phyloP scores from a whole-genome alignment of 228 moss, liverwort and hornwort species.

The Sphagnum fallax region DNA sequence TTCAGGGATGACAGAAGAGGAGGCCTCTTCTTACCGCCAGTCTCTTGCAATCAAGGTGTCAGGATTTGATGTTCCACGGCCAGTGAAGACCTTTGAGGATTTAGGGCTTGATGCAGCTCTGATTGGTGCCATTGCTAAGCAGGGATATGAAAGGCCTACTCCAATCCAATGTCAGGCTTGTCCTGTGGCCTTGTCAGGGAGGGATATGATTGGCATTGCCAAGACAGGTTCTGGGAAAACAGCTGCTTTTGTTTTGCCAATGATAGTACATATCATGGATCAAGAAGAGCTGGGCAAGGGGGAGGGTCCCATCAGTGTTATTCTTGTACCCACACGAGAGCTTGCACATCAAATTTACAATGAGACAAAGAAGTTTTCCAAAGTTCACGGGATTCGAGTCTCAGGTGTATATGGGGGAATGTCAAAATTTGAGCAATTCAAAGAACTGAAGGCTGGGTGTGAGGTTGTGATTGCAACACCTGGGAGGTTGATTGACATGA shows the following conservation, averaged over 20 bases:
- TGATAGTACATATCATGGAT: slow-evolving; percentile 96
- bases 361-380: slow-evolving; percentile 84
- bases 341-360: slow-evolving; percentile 93
- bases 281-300: slow-evolving; percentile 83
- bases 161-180: slow-evolving; percentile 88
- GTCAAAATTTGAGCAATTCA: slow-evolving; percentile 98
- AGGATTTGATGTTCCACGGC: slow-evolving; percentile 76
- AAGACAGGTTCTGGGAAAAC: slow-evolving; percentile 99
- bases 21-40: slow-evolving; percentile 59
- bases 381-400: slow-evolving; percentile 77
- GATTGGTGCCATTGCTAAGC: slow-evolving; percentile 74
- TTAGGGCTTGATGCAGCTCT: slow-evolving; percentile 67
- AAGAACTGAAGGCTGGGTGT: slow-evolving; percentile 95
- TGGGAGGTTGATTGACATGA: slow-evolving; percentile 93
- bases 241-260: slow-evolving; percentile 85
- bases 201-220: slow-evolving; percentile 96
- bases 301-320: slow-evolving; percentile 89
- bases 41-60: slow-evolving; percentile 77
- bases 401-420: slow-evolving; percentile 94
- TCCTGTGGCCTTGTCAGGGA: slow-evolving; percentile 75
- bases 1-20: slow-evolving; percentile 83
- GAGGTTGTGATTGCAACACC: slow-evolving; percentile 97
- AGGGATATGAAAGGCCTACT: slow-evolving; percentile 83
- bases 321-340: slow-evolving; percentile 95
- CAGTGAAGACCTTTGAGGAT: slow-evolving; percentile 72